Conservation (phyloP, 2,329 filamentous ascomycete genomes). For the Xylariomycetidae sp. region DNA sequence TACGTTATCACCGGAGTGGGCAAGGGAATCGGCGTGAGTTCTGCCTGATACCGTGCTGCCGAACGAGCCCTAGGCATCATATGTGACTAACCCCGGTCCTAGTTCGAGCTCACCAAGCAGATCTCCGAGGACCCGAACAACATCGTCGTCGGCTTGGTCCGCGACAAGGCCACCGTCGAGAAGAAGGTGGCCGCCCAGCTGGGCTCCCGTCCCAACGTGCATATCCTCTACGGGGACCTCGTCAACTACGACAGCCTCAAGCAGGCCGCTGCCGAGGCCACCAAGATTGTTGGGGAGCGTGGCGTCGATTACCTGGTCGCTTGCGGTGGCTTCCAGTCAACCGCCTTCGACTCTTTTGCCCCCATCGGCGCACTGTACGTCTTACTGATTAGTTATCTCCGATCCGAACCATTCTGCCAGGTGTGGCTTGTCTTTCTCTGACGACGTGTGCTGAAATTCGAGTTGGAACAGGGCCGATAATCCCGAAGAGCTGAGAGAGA, state of each 20-base stretch:
- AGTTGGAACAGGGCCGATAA: constrained; percentile 19
- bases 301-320: constrained; percentile 47
- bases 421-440: constrained; percentile 1
- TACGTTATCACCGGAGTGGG: constrained; percentile 13
- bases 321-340: constrained; percentile 38
- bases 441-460: not conserved
- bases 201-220: constrained; percentile 33
- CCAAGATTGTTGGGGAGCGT: constrained; percentile 25
- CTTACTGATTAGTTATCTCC: constrained; percentile 1
- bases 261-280: constrained; percentile 16
- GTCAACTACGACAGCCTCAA: constrained; percentile 32
- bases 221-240: constrained; percentile 42
- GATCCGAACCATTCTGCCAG: not conserved
- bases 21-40: constrained; percentile 7
- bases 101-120: constrained; percentile 44
- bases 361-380: constrained; percentile 4
- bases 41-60: not conserved
- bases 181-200: constrained; percentile 37
- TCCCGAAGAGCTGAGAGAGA: constrained; percentile 27
- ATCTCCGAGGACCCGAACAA: constrained; percentile 38
- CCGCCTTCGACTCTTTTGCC: constrained; percentile 23
- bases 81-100: not conserved
- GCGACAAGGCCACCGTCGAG: constrained; percentile 38
- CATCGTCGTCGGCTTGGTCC: constrained; percentile 40
- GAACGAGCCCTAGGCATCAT: not conserved